A percentile compares a stretch with the other conserved stretches of the same genome.
Evolutionary conservation across 179 eudicot species (phyloP).

Genomic region (Beta macrorhiza): DNA sequence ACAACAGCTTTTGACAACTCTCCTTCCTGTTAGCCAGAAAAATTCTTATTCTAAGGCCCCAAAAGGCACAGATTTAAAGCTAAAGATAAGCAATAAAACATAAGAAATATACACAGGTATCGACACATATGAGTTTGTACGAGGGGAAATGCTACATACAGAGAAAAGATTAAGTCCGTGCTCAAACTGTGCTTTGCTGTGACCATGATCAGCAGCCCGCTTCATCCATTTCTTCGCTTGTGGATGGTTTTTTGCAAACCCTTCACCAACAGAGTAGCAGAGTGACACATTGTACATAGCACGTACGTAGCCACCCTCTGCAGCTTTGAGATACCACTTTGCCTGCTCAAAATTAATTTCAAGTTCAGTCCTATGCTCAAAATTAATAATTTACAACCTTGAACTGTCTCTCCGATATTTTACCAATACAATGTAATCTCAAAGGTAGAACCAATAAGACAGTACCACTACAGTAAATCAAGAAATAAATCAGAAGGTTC

Average conservation of each 20-base stretch:
- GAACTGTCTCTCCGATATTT: background rate
- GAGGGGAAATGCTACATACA: slow-evolving; percentile 35
- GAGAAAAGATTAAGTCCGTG: slow-evolving; percentile 71
- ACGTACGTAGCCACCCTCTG: slow-evolving; percentile 84
- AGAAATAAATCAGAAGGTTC: background rate
- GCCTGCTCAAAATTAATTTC: slow-evolving; percentile 52
- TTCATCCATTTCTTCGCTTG: slow-evolving; percentile 96
- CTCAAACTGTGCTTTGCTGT: slow-evolving; percentile 85
- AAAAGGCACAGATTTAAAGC: slow-evolving; percentile 2
- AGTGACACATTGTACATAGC: slow-evolving; percentile 87
- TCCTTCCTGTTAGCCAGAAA: slow-evolving; percentile 60
- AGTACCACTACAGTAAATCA: background rate
- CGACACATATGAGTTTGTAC: background rate
- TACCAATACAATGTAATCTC: background rate
- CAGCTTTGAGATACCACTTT: slow-evolving; percentile 77
- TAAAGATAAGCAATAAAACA: background rate
- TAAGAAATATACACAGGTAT: background rate
- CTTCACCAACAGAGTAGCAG: slow-evolving; percentile 80
- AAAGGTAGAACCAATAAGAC: background rate
- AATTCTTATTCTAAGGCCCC: slow-evolving; percentile 19
- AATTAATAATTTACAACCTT: background rate
- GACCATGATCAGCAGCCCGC: slow-evolving; percentile 91
- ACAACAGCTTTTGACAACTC: slow-evolving; percentile 74
- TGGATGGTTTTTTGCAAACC: slow-evolving; percentile 50
- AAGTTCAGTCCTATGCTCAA: background rate